These are phyloP conservation scores for Oryza glumipatula DNA, from an alignment of 176 grass and related monocot species.

Conservation along the genomic window DNA sequence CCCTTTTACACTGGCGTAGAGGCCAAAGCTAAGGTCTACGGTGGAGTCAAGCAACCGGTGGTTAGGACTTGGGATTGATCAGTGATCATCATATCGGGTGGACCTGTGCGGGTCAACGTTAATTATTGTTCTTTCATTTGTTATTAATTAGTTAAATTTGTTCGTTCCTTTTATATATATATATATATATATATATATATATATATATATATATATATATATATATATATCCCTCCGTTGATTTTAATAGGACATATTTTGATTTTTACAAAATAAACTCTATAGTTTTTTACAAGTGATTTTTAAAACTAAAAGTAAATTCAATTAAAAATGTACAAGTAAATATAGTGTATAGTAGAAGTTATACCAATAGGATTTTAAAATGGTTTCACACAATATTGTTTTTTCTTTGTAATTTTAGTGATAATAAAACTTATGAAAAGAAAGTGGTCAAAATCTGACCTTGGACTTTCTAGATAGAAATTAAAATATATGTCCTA, in stretches of 20 bases:
- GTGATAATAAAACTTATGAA: not conserved
- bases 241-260: not conserved
- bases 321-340: too few species aligned
- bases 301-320: not conserved
- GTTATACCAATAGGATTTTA: not conserved
- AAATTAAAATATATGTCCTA: too few species aligned
- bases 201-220: too few species aligned
- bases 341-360: not conserved
- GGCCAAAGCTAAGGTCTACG: not conserved
- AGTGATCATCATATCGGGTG: not conserved
- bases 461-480: too few species aligned
- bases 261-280: not conserved
- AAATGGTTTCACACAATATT: not conserved
- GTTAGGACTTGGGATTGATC: not conserved
- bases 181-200: too few species aligned
- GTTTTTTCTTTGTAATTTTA: not conserved
- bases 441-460: not conserved
- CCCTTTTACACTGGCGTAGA: not conserved
- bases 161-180: not conserved
- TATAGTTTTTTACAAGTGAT: not conserved
- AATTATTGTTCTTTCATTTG: slow-evolving; percentile 8
- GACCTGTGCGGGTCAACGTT: not conserved
- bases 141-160: not conserved
- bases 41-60: not conserved
- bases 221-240: not conserved